Conservation (phyloP, 106 monocot species). For the Dendrobium catenatum region DNA sequence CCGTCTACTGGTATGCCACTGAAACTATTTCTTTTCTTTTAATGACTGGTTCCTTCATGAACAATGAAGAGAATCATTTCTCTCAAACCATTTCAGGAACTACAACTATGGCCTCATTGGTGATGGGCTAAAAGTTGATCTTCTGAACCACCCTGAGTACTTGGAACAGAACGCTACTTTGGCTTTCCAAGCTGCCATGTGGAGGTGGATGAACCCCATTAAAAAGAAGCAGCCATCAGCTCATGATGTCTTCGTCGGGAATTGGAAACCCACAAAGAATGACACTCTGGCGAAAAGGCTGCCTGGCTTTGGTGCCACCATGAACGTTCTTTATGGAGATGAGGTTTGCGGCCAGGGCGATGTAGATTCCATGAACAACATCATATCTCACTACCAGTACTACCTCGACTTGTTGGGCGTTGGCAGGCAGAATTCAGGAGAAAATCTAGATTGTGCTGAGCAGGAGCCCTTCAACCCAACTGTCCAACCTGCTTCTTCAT, state of each 20-base stretch:
- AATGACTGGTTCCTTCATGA: not conserved
- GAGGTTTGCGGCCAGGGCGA: slow-evolving; percentile 68
- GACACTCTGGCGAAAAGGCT: slow-evolving; percentile 76
- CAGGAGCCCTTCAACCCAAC: slow-evolving; percentile 79
- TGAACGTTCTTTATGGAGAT: slow-evolving; percentile 86
- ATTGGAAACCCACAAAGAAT: slow-evolving; percentile 93
- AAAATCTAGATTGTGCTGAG: slow-evolving; percentile 81
- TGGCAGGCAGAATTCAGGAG: slow-evolving; percentile 62
- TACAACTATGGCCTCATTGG: slow-evolving; percentile 21
- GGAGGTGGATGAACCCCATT: slow-evolving; percentile 68
- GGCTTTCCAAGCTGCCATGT: slow-evolving; percentile 88
- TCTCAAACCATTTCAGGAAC: slow-evolving; percentile 11
- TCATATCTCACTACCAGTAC: slow-evolving; percentile 87
- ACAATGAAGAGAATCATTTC: no score
- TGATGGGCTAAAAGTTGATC: slow-evolving; percentile 16
- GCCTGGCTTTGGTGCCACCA: slow-evolving; percentile 86
- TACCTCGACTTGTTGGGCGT: slow-evolving; percentile 93
- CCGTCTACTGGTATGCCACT: slow-evolving; percentile 52
- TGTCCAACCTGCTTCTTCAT: slow-evolving; percentile 35
- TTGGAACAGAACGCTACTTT: slow-evolving; percentile 83
- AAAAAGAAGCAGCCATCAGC: slow-evolving; percentile 95
- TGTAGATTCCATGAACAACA: slow-evolving; percentile 72
- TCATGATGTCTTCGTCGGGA: slow-evolving; percentile 70
- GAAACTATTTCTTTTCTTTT: not conserved
- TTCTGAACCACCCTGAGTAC: slow-evolving; percentile 39